A percentile compares a stretch with the other conserved stretches of the same genome.
Evolutionary conservation across 2,329 filamentous ascomycete species (phyloP).

Genomic region (Phaeosphaeria sp.): DNA sequence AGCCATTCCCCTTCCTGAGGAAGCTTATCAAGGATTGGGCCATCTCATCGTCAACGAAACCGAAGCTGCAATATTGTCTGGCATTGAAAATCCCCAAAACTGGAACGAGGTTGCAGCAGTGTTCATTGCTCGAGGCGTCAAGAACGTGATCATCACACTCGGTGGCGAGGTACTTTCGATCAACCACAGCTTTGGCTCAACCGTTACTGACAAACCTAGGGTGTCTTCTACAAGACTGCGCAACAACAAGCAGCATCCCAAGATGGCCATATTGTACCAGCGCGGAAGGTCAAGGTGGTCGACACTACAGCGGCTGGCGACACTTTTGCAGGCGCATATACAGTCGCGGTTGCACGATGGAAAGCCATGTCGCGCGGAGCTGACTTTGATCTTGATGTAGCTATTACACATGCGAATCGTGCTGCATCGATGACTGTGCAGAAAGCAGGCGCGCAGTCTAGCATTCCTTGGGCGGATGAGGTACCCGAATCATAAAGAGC

Average conservation of each 20-base stretch:
- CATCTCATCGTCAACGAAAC: slow-evolving; percentile 92
- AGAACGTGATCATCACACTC: slow-evolving; percentile 82
- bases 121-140: slow-evolving; percentile 74
- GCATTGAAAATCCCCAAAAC: slow-evolving; percentile 47
- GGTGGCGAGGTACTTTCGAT: slow-evolving; percentile 69
- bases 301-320: slow-evolving; percentile 95
- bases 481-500: slow-evolving; percentile 38
- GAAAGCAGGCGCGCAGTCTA: slow-evolving; percentile 68
- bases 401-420: slow-evolving; percentile 66
- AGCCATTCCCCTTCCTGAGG: slow-evolving; percentile 70
- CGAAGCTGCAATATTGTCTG: slow-evolving; percentile 77
- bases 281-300: slow-evolving; percentile 76
- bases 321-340: slow-evolving; percentile 90
- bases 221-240: slow-evolving; percentile 53
- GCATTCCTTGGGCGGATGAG: slow-evolving; percentile 71
- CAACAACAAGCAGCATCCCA: slow-evolving; percentile 52
- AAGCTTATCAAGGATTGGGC: slow-evolving; percentile 70
- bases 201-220: slow-evolving; percentile 31
- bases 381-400: slow-evolving; percentile 60
- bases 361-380: slow-evolving; percentile 52
- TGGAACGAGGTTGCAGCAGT: slow-evolving; percentile 43
- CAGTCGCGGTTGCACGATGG: slow-evolving; percentile 68
- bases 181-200: background rate
- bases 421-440: slow-evolving; percentile 72
- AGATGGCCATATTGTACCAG: slow-evolving; percentile 60